phyloP scores from a whole-genome alignment of 441 rosid species.

The Populus hybrid region DNA sequence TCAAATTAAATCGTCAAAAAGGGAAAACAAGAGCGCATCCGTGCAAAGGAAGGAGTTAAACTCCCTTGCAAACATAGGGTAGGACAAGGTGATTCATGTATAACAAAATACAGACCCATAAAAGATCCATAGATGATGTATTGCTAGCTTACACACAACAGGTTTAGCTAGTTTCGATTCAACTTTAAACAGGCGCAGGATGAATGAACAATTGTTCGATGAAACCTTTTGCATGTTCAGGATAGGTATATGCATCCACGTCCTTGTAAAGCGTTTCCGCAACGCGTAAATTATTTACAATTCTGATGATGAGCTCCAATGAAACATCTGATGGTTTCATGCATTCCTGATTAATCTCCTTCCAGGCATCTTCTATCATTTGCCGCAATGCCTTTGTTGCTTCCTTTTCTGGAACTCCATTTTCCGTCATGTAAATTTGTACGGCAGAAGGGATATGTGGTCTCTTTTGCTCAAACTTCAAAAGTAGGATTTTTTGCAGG shows the following conservation, averaged over 20 bases:
- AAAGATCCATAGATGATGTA: no score
- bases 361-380: conserved; percentile 22
- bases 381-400: not conserved
- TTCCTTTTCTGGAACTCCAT: conserved; percentile 17
- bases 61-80: no score
- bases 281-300: conserved; percentile 13
- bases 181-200: not conserved
- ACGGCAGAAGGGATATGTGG: conserved; percentile 17
- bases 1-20: no score
- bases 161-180: no score
- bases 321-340: conserved; percentile 12
- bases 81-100: no score
- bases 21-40: no score
- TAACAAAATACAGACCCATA: no score
- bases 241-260: conserved; percentile 15
- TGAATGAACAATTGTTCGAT: not conserved
- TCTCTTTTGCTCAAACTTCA: conserved; percentile 26
- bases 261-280: conserved; percentile 9
- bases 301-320: not conserved
- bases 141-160: no score
- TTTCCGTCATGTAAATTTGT: conserved; percentile 26
- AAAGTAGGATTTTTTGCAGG: no score
- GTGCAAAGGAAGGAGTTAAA: no score
- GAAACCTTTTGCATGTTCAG: not conserved
- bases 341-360: conserved; percentile 24